Percentiles rank a stretch among this genome's conserved stretches.
Conservation (phyloP, 106 monocot species). For the Platanthera zijinensis region DNA sequence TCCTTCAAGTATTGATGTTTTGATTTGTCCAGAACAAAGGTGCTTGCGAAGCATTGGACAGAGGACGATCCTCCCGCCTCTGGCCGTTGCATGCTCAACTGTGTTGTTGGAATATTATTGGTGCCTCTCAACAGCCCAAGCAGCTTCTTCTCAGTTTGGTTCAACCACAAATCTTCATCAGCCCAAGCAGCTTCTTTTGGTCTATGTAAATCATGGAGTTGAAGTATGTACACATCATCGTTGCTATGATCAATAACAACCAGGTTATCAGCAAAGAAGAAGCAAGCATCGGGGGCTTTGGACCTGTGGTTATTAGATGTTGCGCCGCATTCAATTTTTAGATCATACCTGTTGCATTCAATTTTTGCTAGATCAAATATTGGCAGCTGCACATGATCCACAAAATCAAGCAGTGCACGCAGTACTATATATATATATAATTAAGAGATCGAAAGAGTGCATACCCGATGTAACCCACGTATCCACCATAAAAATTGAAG, state of each 20-base stretch:
- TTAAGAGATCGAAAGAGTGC: no score
- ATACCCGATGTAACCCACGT: constrained; percentile 83
- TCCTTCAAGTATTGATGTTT: constrained; percentile 66
- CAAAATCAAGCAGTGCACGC: background rate
- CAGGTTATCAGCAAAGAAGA: constrained; percentile 88
- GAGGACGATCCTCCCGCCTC: constrained; percentile 1
- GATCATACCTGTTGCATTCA: no score
- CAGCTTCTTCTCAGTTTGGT: constrained; percentile 65
- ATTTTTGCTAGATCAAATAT: no score
- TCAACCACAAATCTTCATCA: constrained; percentile 41
- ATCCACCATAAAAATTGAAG: constrained; percentile 92
- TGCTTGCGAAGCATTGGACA: background rate
- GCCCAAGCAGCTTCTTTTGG: background rate
- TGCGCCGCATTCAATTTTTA: constrained; percentile 95
- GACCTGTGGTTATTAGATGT: constrained; percentile 64
- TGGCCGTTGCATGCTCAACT: constrained; percentile 12
- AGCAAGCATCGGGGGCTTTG: constrained; percentile 76
- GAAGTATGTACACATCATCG: constrained; percentile 73
- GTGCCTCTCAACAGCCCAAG: constrained; percentile 34
- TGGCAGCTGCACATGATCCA: background rate
- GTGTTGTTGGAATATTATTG: constrained; percentile 13
- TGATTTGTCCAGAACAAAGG: constrained; percentile 65
- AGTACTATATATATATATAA: no score
- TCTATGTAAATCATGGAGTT: constrained; percentile 26
- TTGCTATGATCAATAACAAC: constrained; percentile 70